phyloP scores from a whole-genome alignment of 352 stramenopile species.

The Phytopythium cucurbitacearum region DNA sequence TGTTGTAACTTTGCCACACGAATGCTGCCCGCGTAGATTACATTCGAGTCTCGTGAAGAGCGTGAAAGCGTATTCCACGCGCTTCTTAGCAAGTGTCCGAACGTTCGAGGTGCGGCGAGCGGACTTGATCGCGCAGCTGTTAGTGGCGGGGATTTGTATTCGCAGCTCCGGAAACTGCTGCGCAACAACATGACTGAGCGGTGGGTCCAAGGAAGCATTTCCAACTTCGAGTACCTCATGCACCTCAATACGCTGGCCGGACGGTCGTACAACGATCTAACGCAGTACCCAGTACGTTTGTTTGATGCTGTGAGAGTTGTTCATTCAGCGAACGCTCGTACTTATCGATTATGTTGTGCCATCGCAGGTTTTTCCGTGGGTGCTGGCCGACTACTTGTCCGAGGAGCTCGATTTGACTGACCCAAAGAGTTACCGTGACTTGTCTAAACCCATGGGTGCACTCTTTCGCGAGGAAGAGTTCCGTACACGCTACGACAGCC shows the following conservation, averaged over 20 bases:
- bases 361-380: constrained; percentile 93
- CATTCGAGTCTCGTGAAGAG: constrained; percentile 56
- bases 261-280: constrained; percentile 97
- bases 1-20: neutral
- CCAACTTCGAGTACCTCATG: constrained; percentile 96
- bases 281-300: constrained; percentile 91
- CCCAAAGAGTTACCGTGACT: constrained; percentile 90
- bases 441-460: constrained; percentile 97
- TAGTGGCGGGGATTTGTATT: constrained; percentile 50
- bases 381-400: constrained; percentile 94
- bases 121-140: constrained; percentile 48
- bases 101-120: constrained; percentile 58
- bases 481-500: constrained; percentile 54
- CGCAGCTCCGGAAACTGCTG: constrained; percentile 59
- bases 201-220: constrained; percentile 65
- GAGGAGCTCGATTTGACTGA: constrained; percentile 93
- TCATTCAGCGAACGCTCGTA: neutral
- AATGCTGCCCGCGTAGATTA: constrained; percentile 32
- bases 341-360: neutral
- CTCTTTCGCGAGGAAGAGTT: constrained; percentile 90
- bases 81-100: constrained; percentile 63
- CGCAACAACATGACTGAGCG: constrained; percentile 78
- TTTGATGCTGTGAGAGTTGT: neutral
- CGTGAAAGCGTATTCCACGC: constrained; percentile 74
- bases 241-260: constrained; percentile 95